Evolutionary conservation across 805 yeast genomes (phyloP), one percentile per base, ranked within the genome.

Genomic region (Starmerella bacillaris): DNA sequence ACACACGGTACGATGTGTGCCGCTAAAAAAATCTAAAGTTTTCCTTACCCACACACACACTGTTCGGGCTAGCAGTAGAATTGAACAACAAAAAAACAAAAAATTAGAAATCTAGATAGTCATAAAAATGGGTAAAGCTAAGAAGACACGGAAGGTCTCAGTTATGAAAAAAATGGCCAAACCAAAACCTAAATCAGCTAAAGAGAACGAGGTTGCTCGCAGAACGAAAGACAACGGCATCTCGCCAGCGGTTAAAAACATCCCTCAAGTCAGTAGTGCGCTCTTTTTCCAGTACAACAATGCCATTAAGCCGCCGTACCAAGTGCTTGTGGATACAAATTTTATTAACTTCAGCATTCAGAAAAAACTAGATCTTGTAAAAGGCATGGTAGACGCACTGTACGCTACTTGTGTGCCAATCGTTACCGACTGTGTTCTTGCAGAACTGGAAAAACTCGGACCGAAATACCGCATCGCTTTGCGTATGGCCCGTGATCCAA

Each of bases 261-360:
- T 78, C 44, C 98, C 98, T 3, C 96, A 89, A 58, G 94, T 89
- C 1, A 83, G 95, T 1, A 78, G 93, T 37, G 92, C 98, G 0
- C 65, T 89, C 30, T 89, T 89, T 56, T 89, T 89, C 65, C 94
- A 86, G 55, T 86, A 72, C 55, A 89, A 89, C 54, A 76, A 74
- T 54, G 82, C 95, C 14, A 79, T 89, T 45, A 82, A 79, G 55
- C 98, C 98, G n/a, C 98, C 98, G 30, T 89, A 89, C 52, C 96
- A 89, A 55, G 86, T 89, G 4, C 65, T 89, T 15, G 74, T 89
- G 34, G 98, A 89, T 71, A 89, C 98, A 20, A 89, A 89, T 63
- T 89, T 89, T 59, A 79, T 89, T 57, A 89, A 89, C 62, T 84
- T 84, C 58, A 79, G 94, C 43, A 86, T 89, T 45, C 95, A 83